Evolutionary conservation across 352 stramenopile species (phyloP), one percentile per base, ranked within the genome.

Genomic region (Globisporangium paddicum): DNA sequence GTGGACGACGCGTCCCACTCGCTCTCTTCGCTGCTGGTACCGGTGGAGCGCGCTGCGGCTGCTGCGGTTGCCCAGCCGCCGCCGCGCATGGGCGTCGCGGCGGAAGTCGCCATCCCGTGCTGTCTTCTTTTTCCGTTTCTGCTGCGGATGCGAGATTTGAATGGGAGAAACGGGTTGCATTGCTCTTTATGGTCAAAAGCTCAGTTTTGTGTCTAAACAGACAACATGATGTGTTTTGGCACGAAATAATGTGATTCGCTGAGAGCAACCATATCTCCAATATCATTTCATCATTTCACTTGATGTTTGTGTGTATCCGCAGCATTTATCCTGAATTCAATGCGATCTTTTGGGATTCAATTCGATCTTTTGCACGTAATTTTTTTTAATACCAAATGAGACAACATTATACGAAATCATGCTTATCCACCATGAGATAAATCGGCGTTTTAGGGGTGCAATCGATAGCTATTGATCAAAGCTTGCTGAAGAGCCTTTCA

Each of bases 71-170:
- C 58, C 49, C 49, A 64, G 30, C 28, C 28, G 6, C 28, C 28
- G 6, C 28, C 55, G 8, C 58, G 58, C 49, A 40, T 25, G 25
- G 55, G 19, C 21, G 58, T 46, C 21, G 46, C 46, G 40, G 47
- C 40, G 46, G 53, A 60, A 19, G 42, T 60, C 28, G 53, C 32
- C 53, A 52, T 52, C 18, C n/a, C 8, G 19, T 28, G 25, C 46
- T 18, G 32, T 10, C 9, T 51, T 28, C 23, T 59, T 58, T 30
- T 32, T 41, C 49, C 32, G 28, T 40, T 55, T 55, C 49, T 8
- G 32, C 21, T 28, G 38, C 26, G 14, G n/a, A n/a, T 42, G 19
- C n/a, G 19, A 19, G 30, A 55, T 32, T 55, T 26, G 32, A 44
- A 32, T 30, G 25, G 46, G 26, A 32, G 25, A 52, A 52, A 25